Percentiles rank a stretch among this genome's conserved stretches.
phyloP scores from a whole-genome alignment of 106 monocot species.

The Gastrodia elata region DNA sequence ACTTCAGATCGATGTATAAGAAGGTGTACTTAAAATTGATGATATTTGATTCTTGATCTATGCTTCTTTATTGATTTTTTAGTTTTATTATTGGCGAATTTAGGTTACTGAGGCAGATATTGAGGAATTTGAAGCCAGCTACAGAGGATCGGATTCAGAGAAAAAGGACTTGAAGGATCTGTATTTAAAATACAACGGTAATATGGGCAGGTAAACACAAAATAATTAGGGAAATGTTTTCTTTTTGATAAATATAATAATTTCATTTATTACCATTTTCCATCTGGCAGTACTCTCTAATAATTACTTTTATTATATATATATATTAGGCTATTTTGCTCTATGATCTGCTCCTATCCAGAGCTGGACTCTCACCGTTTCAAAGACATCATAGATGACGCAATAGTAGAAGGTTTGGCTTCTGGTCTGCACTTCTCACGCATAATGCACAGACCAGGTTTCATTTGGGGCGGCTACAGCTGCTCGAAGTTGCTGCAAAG shows the following conservation, averaged over 20 bases:
- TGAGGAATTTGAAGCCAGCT: constrained; percentile 91
- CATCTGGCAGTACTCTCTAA: not conserved
- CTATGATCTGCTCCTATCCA: constrained; percentile 87
- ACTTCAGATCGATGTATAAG: constrained; percentile 71
- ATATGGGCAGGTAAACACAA: constrained; percentile 68
- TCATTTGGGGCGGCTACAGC: too few species aligned
- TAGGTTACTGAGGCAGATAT: constrained; percentile 95
- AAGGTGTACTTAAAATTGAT: constrained; percentile 32
- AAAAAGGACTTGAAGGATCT: constrained; percentile 90
- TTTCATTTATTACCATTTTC: not conserved
- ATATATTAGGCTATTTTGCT: constrained; percentile 93
- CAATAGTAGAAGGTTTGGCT: constrained; percentile 63
- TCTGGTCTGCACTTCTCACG: not conserved
- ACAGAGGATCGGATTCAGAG: constrained; percentile 89
- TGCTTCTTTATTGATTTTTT: not conserved
- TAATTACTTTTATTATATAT: not conserved
- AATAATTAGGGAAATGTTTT: not conserved
- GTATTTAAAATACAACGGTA: constrained; percentile 66
- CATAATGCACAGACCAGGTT: not conserved
- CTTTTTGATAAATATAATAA: not conserved
- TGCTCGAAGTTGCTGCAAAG: too few species aligned
- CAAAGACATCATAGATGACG: constrained; percentile 77
- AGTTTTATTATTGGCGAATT: not conserved
- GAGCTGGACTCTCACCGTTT: constrained; percentile 89
- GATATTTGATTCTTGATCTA: not conserved